Evolutionary conservation across 2,329 filamentous ascomycete species (phyloP).

Genomic region (Diplocarpon rosae): DNA sequence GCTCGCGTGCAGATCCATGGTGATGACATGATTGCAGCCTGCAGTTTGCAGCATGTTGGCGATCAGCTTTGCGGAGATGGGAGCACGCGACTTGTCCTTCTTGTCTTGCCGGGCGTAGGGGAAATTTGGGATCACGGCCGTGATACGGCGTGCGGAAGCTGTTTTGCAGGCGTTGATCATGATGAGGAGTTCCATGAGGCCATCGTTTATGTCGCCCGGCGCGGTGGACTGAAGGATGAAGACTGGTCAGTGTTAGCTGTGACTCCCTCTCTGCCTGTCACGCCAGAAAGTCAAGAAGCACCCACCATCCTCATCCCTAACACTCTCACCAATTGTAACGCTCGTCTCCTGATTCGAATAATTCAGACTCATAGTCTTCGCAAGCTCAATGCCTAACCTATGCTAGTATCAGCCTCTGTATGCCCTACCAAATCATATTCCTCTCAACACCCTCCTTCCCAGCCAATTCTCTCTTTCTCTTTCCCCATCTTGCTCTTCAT

Average conservation of each 20-base stretch:
- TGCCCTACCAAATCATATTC: not conserved
- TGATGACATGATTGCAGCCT: conserved; percentile 86
- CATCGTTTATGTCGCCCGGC: conserved; percentile 94
- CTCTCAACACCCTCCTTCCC: not conserved
- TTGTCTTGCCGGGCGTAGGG: conserved; percentile 96
- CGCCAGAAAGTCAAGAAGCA: not conserved
- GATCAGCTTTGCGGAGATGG: conserved; percentile 90
- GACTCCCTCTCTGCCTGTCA: not conserved
- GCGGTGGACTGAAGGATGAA: conserved; percentile 95
- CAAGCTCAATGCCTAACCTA: conserved; percentile 66
- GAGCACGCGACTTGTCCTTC: conserved; percentile 92
- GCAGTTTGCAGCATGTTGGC: conserved; percentile 96
- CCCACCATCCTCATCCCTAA: conserved; percentile 83
- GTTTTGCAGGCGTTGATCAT: conserved; percentile 95
- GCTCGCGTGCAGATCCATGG: conserved; percentile 89
- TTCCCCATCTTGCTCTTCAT: not conserved
- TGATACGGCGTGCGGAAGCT: conserved; percentile 79
- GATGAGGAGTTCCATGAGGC: conserved; percentile 94
- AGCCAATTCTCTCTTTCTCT: not conserved
- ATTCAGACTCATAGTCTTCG: conserved; percentile 70
- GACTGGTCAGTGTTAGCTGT: conserved; percentile 37
- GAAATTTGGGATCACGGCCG: conserved; percentile 91
- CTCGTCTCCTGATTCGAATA: conserved; percentile 83
- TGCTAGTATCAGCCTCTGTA: not conserved
- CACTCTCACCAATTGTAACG: conserved; percentile 90